These are phyloP conservation scores for Colletotrichum plurivorum DNA, from an alignment of 2,329 filamentous ascomycete genomes.

Conservation along the genomic window DNA sequence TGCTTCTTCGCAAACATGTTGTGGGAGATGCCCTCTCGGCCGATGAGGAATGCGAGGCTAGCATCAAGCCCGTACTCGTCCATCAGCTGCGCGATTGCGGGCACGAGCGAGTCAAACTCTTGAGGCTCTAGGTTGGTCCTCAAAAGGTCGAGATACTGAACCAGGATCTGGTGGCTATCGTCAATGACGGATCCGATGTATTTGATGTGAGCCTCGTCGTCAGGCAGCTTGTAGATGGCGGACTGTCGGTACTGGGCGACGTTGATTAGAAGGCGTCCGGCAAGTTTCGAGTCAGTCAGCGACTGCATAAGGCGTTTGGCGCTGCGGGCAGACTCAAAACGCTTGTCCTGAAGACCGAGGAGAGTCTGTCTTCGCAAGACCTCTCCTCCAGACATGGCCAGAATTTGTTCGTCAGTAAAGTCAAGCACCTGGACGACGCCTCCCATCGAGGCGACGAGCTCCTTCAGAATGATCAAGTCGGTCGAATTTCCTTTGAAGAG, in stretches of 20 bases:
- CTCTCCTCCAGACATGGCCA: conserved; percentile 90
- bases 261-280: conserved; percentile 87
- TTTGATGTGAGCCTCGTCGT: conserved; percentile 86
- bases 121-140: conserved; percentile 82
- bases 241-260: conserved; percentile 91
- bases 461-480: conserved; percentile 91
- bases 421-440: conserved; percentile 90
- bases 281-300: conserved; percentile 82
- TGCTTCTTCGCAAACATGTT: conserved; percentile 62
- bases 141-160: conserved; percentile 91
- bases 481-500: conserved; percentile 87
- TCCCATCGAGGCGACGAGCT: conserved; percentile 92
- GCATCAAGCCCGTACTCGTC: conserved; percentile 84
- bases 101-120: conserved; percentile 85
- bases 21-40: conserved; percentile 79
- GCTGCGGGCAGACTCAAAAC: conserved; percentile 81
- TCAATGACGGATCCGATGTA: conserved; percentile 90
- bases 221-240: conserved; percentile 82
- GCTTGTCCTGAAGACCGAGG: conserved; percentile 83
- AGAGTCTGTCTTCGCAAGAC: conserved; percentile 85
- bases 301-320: conserved; percentile 86
- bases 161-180: conserved; percentile 87
- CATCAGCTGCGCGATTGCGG: conserved; percentile 81
- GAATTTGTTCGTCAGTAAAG: conserved; percentile 89
- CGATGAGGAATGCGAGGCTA: conserved; percentile 87